A percentile compares a stretch with the other conserved stretches of the same genome.
phyloP scores from a whole-genome alignment of 169 alveolate genomes.

The Fabrea salina region DNA sequence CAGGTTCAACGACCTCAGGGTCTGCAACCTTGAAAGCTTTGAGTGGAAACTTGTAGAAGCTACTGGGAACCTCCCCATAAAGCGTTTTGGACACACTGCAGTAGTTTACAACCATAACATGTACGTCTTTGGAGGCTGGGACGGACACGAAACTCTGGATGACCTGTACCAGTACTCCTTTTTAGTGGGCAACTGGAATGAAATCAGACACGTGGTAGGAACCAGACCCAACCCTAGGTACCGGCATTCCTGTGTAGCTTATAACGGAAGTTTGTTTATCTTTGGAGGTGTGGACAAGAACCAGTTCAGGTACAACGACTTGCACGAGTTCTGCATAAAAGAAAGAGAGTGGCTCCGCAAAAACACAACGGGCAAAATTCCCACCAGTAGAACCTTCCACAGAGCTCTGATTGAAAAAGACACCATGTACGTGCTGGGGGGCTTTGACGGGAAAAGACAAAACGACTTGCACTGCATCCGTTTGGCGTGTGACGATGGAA shows the following conservation, averaged over 20 bases:
- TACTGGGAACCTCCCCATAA: constrained; percentile 64
- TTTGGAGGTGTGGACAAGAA: constrained; percentile 84
- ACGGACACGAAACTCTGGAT: constrained; percentile 84
- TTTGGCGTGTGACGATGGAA: constrained; percentile 19
- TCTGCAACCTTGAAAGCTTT: constrained; percentile 28
- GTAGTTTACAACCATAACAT: constrained; percentile 62
- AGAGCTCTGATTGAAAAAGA: constrained; percentile 58
- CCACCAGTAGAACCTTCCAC: constrained; percentile 79
- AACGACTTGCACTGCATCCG: constrained; percentile 76
- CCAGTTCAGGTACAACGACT: constrained; percentile 55
- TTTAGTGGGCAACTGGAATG: constrained; percentile 67
- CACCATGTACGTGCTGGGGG: constrained; percentile 73
- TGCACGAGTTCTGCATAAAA: constrained; percentile 65
- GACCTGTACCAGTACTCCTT: constrained; percentile 67
- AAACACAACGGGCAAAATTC: constrained; percentile 50
- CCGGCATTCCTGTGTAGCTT: constrained; percentile 72
- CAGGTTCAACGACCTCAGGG: constrained; percentile 56
- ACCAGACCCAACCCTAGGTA: constrained; percentile 58
- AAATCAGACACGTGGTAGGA: constrained; percentile 46
- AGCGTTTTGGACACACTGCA: constrained; percentile 85
- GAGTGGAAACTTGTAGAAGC: constrained; percentile 44
- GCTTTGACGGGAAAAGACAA: constrained; percentile 76
- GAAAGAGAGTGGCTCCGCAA: constrained; percentile 51
- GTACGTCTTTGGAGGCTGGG: constrained; percentile 87
- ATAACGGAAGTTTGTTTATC: constrained; percentile 65